Percentiles rank a stretch among this genome's conserved stretches.
Evolutionary conservation across 371 early-diverging fungal genomes (phyloP).

Genomic region (Syncephalastrum monosporum): DNA sequence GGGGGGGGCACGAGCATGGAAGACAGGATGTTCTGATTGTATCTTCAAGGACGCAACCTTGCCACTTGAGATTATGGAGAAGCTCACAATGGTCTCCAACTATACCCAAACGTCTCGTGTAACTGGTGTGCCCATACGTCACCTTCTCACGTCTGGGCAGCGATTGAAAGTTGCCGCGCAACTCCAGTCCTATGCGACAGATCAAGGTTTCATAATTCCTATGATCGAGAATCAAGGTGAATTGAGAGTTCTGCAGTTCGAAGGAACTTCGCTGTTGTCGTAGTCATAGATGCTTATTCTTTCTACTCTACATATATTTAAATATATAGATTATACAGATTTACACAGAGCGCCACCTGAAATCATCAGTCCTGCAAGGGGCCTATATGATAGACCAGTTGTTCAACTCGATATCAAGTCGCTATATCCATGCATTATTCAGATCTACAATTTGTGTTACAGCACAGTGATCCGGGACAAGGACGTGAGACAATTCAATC

Average conservation of each 20-base stretch:
- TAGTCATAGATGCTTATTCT: too few species aligned
- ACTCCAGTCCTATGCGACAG: constrained; percentile 88
- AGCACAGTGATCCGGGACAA: constrained; percentile 76
- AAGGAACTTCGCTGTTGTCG: too few species aligned
- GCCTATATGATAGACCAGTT: constrained; percentile 93
- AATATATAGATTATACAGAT: too few species aligned
- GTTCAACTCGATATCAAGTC: constrained; percentile 98
- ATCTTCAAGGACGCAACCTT: constrained; percentile 86
- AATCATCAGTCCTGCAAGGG: constrained; percentile 71
- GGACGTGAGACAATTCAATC: background rate
- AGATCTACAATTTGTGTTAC: constrained; percentile 99
- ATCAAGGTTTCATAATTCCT: constrained; percentile 93
- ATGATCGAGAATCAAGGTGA: constrained; percentile 56
- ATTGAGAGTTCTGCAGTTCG: too few species aligned
- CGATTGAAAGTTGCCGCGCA: constrained; percentile 98
- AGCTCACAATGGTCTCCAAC: constrained; percentile 97
- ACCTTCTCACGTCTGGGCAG: constrained; percentile 94
- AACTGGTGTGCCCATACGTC: constrained; percentile 97
- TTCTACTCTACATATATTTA: too few species aligned
- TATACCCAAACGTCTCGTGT: constrained; percentile 99
- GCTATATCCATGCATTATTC: constrained; percentile 99
- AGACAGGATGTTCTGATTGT: background rate
- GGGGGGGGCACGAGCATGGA: background rate
- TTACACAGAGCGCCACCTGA: too few species aligned
- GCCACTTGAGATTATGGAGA: constrained; percentile 96